Evolutionary conservation across 176 grass and related monocot genomes (phyloP).

Genomic region (Ensete ventricosum): DNA sequence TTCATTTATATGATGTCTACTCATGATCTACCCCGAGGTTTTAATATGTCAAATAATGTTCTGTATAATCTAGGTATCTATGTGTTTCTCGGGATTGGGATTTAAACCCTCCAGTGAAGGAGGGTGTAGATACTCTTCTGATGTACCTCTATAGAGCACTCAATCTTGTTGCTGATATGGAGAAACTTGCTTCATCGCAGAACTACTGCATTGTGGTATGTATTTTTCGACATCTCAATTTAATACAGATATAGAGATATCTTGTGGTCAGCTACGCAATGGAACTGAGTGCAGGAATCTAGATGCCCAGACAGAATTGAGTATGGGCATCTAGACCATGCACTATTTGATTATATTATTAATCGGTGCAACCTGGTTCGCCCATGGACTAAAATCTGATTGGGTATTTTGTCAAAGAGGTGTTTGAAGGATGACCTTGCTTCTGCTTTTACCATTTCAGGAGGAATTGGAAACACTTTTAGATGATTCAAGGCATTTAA

Average conservation of each 20-base stretch:
- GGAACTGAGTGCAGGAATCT: no score
- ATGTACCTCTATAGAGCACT: constrained; percentile 99
- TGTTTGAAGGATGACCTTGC: constrained; percentile 15
- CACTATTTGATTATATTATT: background rate
- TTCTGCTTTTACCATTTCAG: constrained; percentile 42
- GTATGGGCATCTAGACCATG: constrained; percentile 11
- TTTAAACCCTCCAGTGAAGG: constrained; percentile 55
- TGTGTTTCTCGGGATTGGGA: constrained; percentile 46
- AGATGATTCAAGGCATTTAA: constrained; percentile 76
- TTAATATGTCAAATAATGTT: background rate
- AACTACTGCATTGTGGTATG: constrained; percentile 88
- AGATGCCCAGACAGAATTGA: background rate
- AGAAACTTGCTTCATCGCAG: constrained; percentile 84
- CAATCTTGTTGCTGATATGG: constrained; percentile 92
- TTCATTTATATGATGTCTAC: no score
- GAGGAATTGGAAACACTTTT: constrained; percentile 88
- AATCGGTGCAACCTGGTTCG: background rate
- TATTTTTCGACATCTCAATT: constrained; percentile 17
- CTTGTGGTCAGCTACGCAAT: background rate
- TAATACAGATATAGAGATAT: background rate
- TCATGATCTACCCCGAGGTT: background rate
- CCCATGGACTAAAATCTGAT: no score
- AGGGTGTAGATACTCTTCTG: constrained; percentile 96
- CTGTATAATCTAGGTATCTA: constrained; percentile 55
- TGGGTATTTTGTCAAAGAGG: no score